Base-by-base conservation (phyloP, 2,329 filamentous ascomycete species). In the Epichloe bromicola region DNA sequence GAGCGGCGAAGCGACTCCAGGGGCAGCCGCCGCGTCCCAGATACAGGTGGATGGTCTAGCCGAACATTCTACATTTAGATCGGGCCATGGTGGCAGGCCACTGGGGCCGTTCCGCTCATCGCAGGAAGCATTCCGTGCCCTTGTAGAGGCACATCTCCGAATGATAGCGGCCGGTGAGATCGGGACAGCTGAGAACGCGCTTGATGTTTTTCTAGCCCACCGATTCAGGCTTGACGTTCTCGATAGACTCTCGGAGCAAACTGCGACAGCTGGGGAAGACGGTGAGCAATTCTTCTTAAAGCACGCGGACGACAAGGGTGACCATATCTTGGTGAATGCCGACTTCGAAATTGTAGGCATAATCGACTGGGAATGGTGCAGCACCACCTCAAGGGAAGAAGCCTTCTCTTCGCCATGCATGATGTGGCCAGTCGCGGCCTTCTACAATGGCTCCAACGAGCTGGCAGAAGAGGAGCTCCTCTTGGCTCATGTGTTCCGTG, bases 361-460 rank as follows among this genome's bases (percentile, higher is more conserved):
- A 7, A 55, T 56, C 15, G 53, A 55, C 39, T 56, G 55, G 54
- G 48, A 44, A 14, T 53, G 43, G 48, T 62, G 65, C 20, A 50
- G 45, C 4, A 63, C 62, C 2, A 56, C 48, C 3, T 59, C 61
- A 5, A 60, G 20, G 56, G 54, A 55, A 39, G 55, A 62, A 15
- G 67, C 64, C 45, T 67, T 67, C 54, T 59, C 53, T 51, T 62
- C 61, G 2, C 61, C 63, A 23, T 65, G 58, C 49, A 64, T 67
- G 59, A 61, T 67, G 59, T 66, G 59, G 64, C 63, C 63, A 0
- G 59, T 68, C 1, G 57, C 48, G 0, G 46, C 55, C 23, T 69
- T 67, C 52, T 68, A 65, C 46, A 54, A 63, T n/a, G 37, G 37
- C 37, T 39, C 37, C 6, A 26, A 7, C 6, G 23, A 26, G 23